Conservation (phyloP, 2,329 filamentous ascomycete species). For the Phyllosticta capitalensis region DNA sequence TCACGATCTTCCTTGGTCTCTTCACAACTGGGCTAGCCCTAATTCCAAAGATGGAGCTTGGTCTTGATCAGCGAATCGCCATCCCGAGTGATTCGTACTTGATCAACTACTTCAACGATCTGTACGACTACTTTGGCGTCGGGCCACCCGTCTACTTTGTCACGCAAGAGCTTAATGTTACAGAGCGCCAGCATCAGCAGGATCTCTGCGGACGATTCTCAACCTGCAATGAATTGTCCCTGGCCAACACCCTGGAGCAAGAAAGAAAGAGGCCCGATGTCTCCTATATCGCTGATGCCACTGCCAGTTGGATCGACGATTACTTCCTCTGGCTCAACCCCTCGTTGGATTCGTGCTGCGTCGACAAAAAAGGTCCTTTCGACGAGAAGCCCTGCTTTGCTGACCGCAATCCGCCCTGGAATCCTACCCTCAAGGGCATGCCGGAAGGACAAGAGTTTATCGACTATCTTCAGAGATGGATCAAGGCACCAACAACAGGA, state of each 20-base stretch:
- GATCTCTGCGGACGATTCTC: slow-evolving; percentile 87
- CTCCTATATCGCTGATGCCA: slow-evolving; percentile 78
- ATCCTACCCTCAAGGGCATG: slow-evolving; percentile 82
- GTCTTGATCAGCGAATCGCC: slow-evolving; percentile 88
- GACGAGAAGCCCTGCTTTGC: slow-evolving; percentile 59
- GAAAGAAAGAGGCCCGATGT: slow-evolving; percentile 83
- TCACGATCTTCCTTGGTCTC: slow-evolving; percentile 75
- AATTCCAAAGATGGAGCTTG: slow-evolving; percentile 74
- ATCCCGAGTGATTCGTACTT: slow-evolving; percentile 91
- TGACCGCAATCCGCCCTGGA: slow-evolving; percentile 71
- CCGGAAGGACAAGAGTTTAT: slow-evolving; percentile 88
- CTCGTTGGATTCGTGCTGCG: slow-evolving; percentile 60
- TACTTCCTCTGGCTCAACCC: slow-evolving; percentile 97
- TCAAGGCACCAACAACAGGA: slow-evolving; percentile 67
- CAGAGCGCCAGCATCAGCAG: slow-evolving; percentile 65
- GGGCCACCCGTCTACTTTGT: slow-evolving; percentile 97
- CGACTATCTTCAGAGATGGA: slow-evolving; percentile 73
- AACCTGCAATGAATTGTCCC: slow-evolving; percentile 71
- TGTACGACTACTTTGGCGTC: slow-evolving; percentile 83
- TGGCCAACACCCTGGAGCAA: slow-evolving; percentile 85
- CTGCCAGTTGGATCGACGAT: slow-evolving; percentile 95
- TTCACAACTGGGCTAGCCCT: slow-evolving; percentile 80
- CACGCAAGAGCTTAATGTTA: slow-evolving; percentile 69
- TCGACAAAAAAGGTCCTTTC: slow-evolving; percentile 39
- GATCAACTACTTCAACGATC: slow-evolving; percentile 91